Percentiles rank a stretch among this genome's conserved stretches.
phyloP scores from a whole-genome alignment of 306 rosid species.

The Betula pendula region DNA sequence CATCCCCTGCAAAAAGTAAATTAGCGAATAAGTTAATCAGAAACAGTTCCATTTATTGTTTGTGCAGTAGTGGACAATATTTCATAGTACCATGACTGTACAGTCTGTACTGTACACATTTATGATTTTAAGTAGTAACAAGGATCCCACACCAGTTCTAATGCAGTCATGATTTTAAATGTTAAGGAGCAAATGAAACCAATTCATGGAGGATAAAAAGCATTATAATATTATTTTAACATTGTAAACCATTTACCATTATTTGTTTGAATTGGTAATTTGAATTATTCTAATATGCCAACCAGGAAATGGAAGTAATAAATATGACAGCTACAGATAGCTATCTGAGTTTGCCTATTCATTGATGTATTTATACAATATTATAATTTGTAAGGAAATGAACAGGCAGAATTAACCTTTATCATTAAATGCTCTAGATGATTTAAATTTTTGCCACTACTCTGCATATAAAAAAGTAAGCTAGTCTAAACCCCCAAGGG shows the following conservation, averaged over 20 bases:
- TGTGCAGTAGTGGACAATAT: not conserved
- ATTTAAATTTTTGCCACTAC: not conserved
- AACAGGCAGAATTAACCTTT: not conserved
- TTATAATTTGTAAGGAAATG: not conserved
- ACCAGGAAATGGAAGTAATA: not conserved
- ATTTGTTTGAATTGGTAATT: not conserved
- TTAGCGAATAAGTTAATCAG: not conserved
- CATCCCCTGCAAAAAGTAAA: constrained; percentile 65
- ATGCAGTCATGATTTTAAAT: not conserved
- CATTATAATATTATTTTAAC: not conserved
- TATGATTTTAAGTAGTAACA: too few species aligned
- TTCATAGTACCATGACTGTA: not conserved
- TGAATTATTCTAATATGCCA: not conserved
- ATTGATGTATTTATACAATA: not conserved
- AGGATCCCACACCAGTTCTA: not conserved
- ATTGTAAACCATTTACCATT: too few species aligned
- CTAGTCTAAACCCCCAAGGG: not conserved
- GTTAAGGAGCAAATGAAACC: not conserved
- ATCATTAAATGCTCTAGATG: not conserved
- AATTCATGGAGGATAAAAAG: not conserved
- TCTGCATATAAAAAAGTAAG: not conserved
- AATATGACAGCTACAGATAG: not conserved
- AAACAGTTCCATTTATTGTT: not conserved
- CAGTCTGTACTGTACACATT: too few species aligned
- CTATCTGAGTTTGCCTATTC: not conserved